A percentile compares a stretch with the other conserved stretches of the same genome.
These are phyloP conservation scores for Xerocomus potaroensis DNA, from an alignment of 768 basidiomycete species.

Conservation along the genomic window DNA sequence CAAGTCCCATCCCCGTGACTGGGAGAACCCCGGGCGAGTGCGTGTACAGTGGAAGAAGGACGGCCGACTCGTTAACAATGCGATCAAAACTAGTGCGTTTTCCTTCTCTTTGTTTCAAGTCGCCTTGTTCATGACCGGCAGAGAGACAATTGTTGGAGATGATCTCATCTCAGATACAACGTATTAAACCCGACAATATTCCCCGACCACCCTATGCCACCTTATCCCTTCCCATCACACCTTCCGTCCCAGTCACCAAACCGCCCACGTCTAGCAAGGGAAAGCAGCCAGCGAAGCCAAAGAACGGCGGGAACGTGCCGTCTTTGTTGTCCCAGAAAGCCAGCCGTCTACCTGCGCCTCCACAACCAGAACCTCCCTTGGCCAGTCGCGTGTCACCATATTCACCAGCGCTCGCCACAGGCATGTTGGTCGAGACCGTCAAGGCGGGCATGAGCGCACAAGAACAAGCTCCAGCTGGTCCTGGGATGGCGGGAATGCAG, in stretches of 20 bases:
- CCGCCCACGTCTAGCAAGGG: conserved; percentile 38
- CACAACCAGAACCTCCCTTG: conserved; percentile 69
- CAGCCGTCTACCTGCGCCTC: conserved; percentile 63
- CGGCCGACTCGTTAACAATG: conserved; percentile 56
- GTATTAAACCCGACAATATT: conserved; percentile 62
- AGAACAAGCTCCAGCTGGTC: conserved; percentile 42
- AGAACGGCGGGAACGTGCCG: conserved; percentile 34
- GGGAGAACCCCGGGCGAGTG: conserved; percentile 97
- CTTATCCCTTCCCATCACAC: conserved; percentile 25
- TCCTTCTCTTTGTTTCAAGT: background rate
- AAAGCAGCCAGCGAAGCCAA: conserved; percentile 49
- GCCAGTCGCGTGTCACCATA: conserved; percentile 74
- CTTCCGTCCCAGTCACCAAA: conserved; percentile 31
- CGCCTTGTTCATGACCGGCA: conserved; percentile 28
- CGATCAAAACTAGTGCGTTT: conserved; percentile 72
- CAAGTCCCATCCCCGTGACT: conserved; percentile 92
- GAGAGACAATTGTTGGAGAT: conserved; percentile 78
- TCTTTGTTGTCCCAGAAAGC: conserved; percentile 23
- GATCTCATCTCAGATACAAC: conserved; percentile 71
- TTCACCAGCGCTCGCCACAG: conserved; percentile 72
- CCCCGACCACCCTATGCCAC: conserved; percentile 61
- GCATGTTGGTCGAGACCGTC: conserved; percentile 76
- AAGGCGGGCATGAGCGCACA: conserved; percentile 80
- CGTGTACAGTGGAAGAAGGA: conserved; percentile 91
- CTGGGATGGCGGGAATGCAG: conserved; percentile 34